Evolutionary conservation across 2,329 filamentous ascomycete species (phyloP), one percentile per base, ranked within the genome.

Genomic region (Sporothrix schenckii): DNA sequence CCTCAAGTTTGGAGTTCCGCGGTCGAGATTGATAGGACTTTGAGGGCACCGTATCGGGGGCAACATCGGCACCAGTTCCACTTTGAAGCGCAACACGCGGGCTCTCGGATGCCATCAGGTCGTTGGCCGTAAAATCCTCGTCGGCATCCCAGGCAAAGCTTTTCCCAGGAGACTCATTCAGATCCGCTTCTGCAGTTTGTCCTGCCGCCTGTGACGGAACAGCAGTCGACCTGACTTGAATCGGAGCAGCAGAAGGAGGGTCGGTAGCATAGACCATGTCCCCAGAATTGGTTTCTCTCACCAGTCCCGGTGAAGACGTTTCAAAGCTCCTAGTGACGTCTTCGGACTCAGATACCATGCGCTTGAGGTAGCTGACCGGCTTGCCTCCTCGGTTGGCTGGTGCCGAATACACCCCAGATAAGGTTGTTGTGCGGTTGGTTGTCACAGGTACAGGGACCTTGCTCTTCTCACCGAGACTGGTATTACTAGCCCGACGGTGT

Each of bases 91-190:
- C 82, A 77, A 39, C 77, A 79, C 67, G 83, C n/a, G 86, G 86
- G 72, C 86, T 88, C 72, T 84, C 80, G 0, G 86, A 88, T 47
- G 85, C 75, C 70, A 87, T 85, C 52, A 88, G 71, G 71, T 88
- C 86, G 54, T 82, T 81, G 13, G 83, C 86, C 0, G 86, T 88
- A 73, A 88, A 87, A 69, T 88, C 86, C 5, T 83, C 82, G 47
- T 88, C 86, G 7, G 87, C 77, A 70, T 87, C 79, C 86, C 86
- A 88, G 9, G 82, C 83, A 70, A 83, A 85, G 73, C 82, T 84
- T 76, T 85, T 86, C 67, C 84, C 82, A 0, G 85, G 85, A n/a
- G 76, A 77, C 14, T 72, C 72, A 49, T 65, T 66, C 9, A 54
- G 19, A 4, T n/a, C 21, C 6, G 3, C 63, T n/a, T 49, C 49